Evolutionary conservation across 2,329 filamentous ascomycete species (phyloP), one percentile per base, ranked within the genome.

Genomic region (Paracoccidioides lutzii): DNA sequence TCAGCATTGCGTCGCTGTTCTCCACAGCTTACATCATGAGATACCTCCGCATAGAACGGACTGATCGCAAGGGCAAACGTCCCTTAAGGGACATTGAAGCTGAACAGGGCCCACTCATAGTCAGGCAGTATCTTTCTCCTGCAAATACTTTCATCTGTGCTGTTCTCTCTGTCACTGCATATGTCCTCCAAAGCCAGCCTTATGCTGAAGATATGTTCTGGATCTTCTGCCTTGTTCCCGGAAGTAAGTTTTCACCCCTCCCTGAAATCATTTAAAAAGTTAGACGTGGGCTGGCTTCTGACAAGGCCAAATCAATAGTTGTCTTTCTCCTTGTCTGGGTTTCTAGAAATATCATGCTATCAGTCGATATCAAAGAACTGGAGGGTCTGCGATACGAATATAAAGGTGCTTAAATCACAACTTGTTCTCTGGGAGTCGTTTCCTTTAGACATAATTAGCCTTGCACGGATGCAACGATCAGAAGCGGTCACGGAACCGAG

Each of bases 321-420:
- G 65, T 73, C 56, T 60, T 72, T 41, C 59, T 59, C 4, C 62
- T 62, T n/a, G 62, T 67, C 22, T 56, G 66, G 46, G 57, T 70
- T 33, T 70, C 65, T n/a, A 64, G 61, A 55, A 62, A 62, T 51
- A 57, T 67, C 3, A 72, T 73, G 67, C 58, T 64, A 42, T 72
- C 70, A 45, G 70, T 74, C 53, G 68, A 74, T 56, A 58, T 73
- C 8, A 62, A 62, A 12, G 58, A 67, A 40, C 66, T 74, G 41
- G 68, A 73, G 57, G 61, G 64, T 56, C 66, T 74, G 48, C 68
- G 67, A 42, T 74, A 74, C 58, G 66, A 66, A 37, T 73, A 71
- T 55, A 74, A 74, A 61, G 71, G 71, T 38, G 71, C 69, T 32
- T 62, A 54, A 61, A 12, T 38, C 32, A 8, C 32, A 35, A 12